A percentile compares a stretch with the other conserved stretches of the same genome.
phyloP scores from a whole-genome alignment of 805 yeast species.

The Candida bentonensis region DNA sequence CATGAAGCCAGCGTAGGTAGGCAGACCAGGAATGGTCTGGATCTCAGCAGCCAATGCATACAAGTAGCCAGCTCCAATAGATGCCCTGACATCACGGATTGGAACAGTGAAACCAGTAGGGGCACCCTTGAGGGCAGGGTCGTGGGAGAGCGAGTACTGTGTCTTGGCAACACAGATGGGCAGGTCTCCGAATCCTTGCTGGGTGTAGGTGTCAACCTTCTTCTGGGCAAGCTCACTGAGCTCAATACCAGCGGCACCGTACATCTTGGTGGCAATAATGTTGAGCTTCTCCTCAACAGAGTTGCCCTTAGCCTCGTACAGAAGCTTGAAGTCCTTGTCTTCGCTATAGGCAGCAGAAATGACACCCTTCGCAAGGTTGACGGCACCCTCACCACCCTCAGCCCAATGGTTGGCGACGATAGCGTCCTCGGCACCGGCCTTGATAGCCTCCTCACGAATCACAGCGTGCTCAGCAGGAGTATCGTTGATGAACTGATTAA shows the following conservation, averaged over 20 bases:
- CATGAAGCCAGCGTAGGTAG: conserved; percentile 94
- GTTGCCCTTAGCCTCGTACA: conserved; percentile 52
- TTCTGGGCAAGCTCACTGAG: conserved; percentile 67
- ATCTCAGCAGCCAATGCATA: conserved; percentile 95
- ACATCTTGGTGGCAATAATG: conserved; percentile 75
- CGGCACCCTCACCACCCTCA: conserved; percentile 85
- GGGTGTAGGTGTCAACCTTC: conserved; percentile 68
- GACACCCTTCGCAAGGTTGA: conserved; percentile 71
- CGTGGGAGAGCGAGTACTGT: conserved; percentile 91
- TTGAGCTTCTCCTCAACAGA: conserved; percentile 69
- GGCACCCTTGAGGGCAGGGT: conserved; percentile 84
- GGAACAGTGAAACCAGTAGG: conserved; percentile 92
- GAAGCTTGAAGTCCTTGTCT: conserved; percentile 40
- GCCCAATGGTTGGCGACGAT: conserved; percentile 91
- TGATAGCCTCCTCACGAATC: conserved; percentile 62
- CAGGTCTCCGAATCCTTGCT: conserved; percentile 78
- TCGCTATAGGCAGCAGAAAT: conserved; percentile 29
- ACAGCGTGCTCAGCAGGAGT: conserved; percentile 65
- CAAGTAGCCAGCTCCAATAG: conserved; percentile 93
- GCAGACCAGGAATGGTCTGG: conserved; percentile 93
- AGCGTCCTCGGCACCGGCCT: conserved; percentile 88
- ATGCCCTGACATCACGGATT: conserved; percentile 83
- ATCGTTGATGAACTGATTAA: conserved; percentile 77
- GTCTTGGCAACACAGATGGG: conserved; percentile 98
- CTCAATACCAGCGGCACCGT: conserved; percentile 81